Conservation (phyloP, 352 stramenopile species). For the Nothophytophthora sp. region DNA sequence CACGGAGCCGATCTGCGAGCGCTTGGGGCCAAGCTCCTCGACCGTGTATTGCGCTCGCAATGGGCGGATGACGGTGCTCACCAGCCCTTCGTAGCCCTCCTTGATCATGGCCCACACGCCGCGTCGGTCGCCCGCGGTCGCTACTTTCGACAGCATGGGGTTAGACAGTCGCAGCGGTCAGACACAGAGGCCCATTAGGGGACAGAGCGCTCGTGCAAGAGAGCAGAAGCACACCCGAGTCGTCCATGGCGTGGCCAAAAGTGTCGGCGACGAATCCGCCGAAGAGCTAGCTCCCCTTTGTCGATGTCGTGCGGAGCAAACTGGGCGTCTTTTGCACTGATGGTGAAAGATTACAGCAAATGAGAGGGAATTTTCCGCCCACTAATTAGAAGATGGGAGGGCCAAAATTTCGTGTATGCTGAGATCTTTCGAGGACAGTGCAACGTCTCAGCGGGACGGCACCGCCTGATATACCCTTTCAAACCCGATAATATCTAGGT, state of each 20-base stretch:
- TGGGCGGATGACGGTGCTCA: conserved; percentile 81
- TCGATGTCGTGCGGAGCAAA: too few relatives aligned
- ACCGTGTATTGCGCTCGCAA: conserved; percentile 59
- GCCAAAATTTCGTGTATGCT: too few relatives aligned
- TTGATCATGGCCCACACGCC: conserved; percentile 85
- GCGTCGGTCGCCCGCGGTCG: conserved; percentile 48
- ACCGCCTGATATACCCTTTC: too few relatives aligned
- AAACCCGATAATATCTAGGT: too few relatives aligned
- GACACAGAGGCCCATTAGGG: neutral
- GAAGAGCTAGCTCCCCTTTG: too few relatives aligned
- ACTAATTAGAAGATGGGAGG: too few relatives aligned
- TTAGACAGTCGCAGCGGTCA: conserved; percentile 8
- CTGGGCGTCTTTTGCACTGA: too few relatives aligned
- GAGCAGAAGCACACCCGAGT: conserved; percentile 38
- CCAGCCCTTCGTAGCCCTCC: conserved; percentile 80
- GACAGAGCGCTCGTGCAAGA: too few relatives aligned
- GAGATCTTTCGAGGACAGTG: too few relatives aligned
- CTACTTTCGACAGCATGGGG: conserved; percentile 8
- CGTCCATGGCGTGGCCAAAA: conserved; percentile 30
- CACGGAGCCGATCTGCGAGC: conserved; percentile 51
- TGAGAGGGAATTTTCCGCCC: too few relatives aligned
- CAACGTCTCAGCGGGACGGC: too few relatives aligned
- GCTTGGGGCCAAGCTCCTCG: conserved; percentile 67
- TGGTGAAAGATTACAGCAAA: too few relatives aligned
- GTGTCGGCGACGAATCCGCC: conserved; percentile 16